Conservation (phyloP, 192 early-diverging fungal species). For the Podila epicladia region DNA sequence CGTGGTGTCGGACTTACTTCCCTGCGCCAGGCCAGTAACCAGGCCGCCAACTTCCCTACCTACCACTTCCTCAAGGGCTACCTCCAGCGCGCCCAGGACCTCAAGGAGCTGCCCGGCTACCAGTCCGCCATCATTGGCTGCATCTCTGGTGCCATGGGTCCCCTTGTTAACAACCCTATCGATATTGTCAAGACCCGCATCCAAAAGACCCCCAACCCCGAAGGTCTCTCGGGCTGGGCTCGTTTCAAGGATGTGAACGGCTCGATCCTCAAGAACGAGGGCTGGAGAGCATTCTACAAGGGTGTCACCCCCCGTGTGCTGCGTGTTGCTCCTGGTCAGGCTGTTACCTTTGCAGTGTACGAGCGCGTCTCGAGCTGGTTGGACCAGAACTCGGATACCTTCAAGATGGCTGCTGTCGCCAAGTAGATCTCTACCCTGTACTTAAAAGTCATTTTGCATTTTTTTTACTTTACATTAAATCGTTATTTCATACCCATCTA, state of each 20-base stretch:
- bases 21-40: slow-evolving; percentile 95
- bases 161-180: slow-evolving; percentile 95
- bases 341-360: slow-evolving; percentile 96
- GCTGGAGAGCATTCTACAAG: slow-evolving; percentile 95
- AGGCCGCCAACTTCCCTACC: slow-evolving; percentile 98
- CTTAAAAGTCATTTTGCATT: background rate
- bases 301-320: slow-evolving; percentile 92
- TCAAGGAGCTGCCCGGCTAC: slow-evolving; percentile 82
- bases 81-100: slow-evolving; percentile 72
- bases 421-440: slow-evolving; percentile 10
- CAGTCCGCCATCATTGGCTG: slow-evolving; percentile 91
- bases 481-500: background rate
- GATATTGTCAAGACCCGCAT: slow-evolving; percentile 99
- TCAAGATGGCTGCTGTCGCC: slow-evolving; percentile 30
- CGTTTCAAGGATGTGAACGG: slow-evolving; percentile 81
- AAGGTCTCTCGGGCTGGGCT: slow-evolving; percentile 76
- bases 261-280: slow-evolving; percentile 88
- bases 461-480: slow-evolving; percentile 1
- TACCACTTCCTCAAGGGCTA: slow-evolving; percentile 93
- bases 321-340: slow-evolving; percentile 96
- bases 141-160: slow-evolving; percentile 88
- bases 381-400: slow-evolving; percentile 50
- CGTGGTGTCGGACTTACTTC: slow-evolving; percentile 96
- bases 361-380: slow-evolving; percentile 87
- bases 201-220: slow-evolving; percentile 82